These are phyloP conservation scores for Cladosporium sp. DNA, from an alignment of 2,329 filamentous ascomycete genomes.

Conservation along the genomic window DNA sequence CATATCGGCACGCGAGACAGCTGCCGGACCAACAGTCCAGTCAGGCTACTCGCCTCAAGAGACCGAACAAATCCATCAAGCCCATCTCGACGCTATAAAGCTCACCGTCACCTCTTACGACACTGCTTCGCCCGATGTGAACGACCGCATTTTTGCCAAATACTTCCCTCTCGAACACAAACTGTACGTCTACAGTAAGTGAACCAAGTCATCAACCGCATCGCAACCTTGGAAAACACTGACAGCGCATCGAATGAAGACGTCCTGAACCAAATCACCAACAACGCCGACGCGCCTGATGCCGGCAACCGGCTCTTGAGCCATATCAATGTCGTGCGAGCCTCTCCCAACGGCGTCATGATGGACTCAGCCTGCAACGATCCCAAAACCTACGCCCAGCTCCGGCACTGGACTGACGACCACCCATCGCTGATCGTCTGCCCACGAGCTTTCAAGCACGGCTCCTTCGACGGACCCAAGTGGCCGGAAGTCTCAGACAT, in stretches of 20 bases:
- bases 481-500: not conserved
- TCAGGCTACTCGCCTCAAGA: not conserved
- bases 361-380: not conserved
- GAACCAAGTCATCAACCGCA: not conserved
- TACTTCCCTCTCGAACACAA: not conserved
- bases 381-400: not conserved
- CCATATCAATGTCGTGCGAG: not conserved
- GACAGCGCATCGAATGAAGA: not conserved
- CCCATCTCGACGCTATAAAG: not conserved
- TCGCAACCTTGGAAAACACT: not conserved
- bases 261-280: not conserved
- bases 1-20: too few relatives aligned
- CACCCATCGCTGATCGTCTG: not conserved
- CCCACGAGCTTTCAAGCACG: not conserved
- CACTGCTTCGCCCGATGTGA: not conserved
- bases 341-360: not conserved
- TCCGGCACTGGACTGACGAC: not conserved
- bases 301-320: not conserved
- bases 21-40: not conserved
- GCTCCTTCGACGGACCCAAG: not conserved
- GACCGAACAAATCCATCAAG: not conserved
- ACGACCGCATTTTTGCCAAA: not conserved
- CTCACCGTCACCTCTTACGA: not conserved
- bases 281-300: not conserved
- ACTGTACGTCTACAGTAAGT: not conserved